Base-by-base conservation (phyloP, 2,329 filamentous ascomycete species). In the Alternaria ventricosa region DNA sequence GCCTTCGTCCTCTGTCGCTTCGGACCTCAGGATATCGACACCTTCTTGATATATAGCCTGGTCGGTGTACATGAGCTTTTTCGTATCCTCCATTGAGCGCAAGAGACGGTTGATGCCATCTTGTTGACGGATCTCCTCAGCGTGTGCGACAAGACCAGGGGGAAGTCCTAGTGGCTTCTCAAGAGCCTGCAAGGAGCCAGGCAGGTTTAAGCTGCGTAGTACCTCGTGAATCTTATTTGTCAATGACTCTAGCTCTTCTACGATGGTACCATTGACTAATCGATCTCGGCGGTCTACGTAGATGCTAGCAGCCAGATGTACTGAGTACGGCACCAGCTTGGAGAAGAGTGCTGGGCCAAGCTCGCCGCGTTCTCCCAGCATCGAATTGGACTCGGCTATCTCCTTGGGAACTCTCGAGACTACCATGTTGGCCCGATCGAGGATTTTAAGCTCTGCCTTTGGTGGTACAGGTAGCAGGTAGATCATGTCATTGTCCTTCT, bases 401-500 rank as follows among this genome's bases (percentile, higher is more conserved):
- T 98, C 92, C 20, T 90, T 90, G 0, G 96, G 94, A 1, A 93
- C 86, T 64, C 90, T 90, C 1, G 92, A 84, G 13, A 89, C 83
- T 1, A 96, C 95, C 95, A 99, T 97, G 65, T 89, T 92, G 10
- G 93, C 95, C 63, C 95, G 87, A 64, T 96, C 94, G 6, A 99
- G 87, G 4, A 90, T 88, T 78, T 91, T 94, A 47, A 99, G 86
- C 75, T 97, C 94, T 4, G 93, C 89, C 74, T 97, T 97, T 11
- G 93, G 89, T 3, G 95, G 93, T 1, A 98, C 93, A 1, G 91
- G 87, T 55, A 92, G 86, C 87, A 98, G 84, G 77, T 97, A 99
- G 15, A 99, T 97, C 71, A 97, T 85, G 78, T 99, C 95, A 70
- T 99, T 99, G 76, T 99, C 96, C 79, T 93, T 96, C 78, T 98